Conservation (phyloP, 176 grass and related monocot species). For the Musa troglodytarum region DNA sequence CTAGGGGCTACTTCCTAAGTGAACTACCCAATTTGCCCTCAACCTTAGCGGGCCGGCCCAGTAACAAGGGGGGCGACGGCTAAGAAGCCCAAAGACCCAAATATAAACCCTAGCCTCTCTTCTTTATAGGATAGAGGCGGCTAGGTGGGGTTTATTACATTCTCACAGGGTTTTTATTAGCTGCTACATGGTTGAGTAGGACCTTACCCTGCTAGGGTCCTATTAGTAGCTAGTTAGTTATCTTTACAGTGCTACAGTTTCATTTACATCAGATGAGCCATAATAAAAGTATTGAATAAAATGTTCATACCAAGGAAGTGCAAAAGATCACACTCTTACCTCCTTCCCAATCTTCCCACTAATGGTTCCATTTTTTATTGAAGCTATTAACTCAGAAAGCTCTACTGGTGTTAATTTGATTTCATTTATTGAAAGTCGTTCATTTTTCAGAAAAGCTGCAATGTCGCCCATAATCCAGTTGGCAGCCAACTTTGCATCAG, state of each 20-base stretch:
- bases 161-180: no score
- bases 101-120: no score
- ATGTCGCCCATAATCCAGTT: conserved; percentile 99
- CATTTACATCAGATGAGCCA: background rate
- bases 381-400: conserved; percentile 62
- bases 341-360: conserved; percentile 97
- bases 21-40: no score
- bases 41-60: no score
- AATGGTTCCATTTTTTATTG: conserved; percentile 80
- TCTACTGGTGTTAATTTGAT: conserved; percentile 82
- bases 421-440: conserved; percentile 60
- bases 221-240: background rate
- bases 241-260: background rate
- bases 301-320: conserved; percentile 1
- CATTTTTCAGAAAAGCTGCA: conserved; percentile 84
- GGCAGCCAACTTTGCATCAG: conserved; percentile 75
- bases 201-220: no score
- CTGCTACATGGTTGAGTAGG: no score
- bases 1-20: no score
- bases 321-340: conserved; percentile 24
- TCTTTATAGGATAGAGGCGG: no score
- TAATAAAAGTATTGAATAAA: background rate
- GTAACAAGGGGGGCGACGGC: no score
- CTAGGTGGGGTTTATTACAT: no score
- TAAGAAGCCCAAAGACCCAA: no score